A percentile compares a stretch with the other conserved stretches of the same genome.
Conservation (phyloP, 495 filamentous ascomycete genomes). For the Neurospora sp. region DNA sequence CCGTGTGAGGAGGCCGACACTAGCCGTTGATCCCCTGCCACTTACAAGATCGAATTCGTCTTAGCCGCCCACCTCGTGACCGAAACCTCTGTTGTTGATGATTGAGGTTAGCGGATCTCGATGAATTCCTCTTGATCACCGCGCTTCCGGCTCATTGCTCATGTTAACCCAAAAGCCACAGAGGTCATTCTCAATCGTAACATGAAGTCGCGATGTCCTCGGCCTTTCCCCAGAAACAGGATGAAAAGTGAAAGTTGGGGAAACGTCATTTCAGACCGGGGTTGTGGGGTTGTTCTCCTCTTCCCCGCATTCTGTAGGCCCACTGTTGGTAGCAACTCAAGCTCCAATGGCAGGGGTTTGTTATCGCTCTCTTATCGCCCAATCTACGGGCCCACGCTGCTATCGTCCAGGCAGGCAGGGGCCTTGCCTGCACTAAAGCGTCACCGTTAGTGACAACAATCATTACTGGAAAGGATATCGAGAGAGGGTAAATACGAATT, state of each 20-base stretch:
- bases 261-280: neutral
- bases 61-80: neutral
- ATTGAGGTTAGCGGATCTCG: neutral
- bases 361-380: neutral
- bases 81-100: neutral
- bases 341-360: neutral
- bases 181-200: neutral
- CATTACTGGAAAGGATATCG: neutral
- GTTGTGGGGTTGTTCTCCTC: neutral
- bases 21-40: slow-evolving; percentile 9
- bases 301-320: neutral
- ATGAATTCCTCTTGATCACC: neutral
- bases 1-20: slow-evolving; percentile 10
- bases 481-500: neutral
- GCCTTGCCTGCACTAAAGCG: neutral
- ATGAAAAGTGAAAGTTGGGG: neutral
- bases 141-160: neutral
- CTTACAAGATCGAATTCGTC: neutral
- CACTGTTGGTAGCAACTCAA: neutral
- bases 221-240: neutral
- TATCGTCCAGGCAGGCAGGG: neutral
- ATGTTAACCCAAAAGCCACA: neutral
- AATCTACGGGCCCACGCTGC: neutral
- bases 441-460: neutral
- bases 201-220: neutral